Conservation (phyloP, 176 grass and related monocot genomes). For the Oryza glaberrima region DNA sequence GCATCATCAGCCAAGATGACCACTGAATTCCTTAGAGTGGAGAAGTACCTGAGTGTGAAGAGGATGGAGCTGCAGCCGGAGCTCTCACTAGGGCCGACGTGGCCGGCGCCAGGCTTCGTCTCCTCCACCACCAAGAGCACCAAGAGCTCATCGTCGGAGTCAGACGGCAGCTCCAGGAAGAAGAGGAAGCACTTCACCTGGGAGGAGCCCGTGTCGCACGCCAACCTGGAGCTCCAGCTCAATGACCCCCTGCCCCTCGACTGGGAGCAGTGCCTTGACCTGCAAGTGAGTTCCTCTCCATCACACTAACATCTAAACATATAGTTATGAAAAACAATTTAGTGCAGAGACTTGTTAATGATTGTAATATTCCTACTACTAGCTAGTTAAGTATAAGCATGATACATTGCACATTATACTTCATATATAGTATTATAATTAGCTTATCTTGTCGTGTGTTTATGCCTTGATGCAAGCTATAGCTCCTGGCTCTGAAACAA, state of each 20-base stretch:
- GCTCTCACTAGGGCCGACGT: slow-evolving; percentile 66
- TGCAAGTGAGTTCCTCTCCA: slow-evolving; percentile 56
- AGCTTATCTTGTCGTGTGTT: neutral
- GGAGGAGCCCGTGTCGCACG: slow-evolving; percentile 46
- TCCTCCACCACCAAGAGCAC: slow-evolving; percentile 36
- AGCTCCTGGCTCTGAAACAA: neutral
- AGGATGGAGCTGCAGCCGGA: slow-evolving; percentile 57
- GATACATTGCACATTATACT: neutral
- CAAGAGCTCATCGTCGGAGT: slow-evolving; percentile 74
- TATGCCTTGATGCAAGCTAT: neutral
- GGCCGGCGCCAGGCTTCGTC: slow-evolving; percentile 26
- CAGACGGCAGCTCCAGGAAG: slow-evolving; percentile 66
- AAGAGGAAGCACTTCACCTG: slow-evolving; percentile 78
- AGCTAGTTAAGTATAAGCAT: neutral
- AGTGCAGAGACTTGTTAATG: neutral
- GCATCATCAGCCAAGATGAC: slow-evolving; percentile 39
- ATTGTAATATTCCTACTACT: neutral
- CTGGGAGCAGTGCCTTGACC: slow-evolving; percentile 98
- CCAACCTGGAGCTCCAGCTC: slow-evolving; percentile 76
- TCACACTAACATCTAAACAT: neutral
- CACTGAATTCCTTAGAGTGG: slow-evolving; percentile 40
- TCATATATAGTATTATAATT: neutral
- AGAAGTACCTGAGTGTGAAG: slow-evolving; percentile 25
- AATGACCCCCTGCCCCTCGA: slow-evolving; percentile 75
- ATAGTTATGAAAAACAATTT: neutral